These are phyloP conservation scores for Nidularia pulvinata DNA, from an alignment of 768 basidiomycete genomes.

Conservation along the genomic window DNA sequence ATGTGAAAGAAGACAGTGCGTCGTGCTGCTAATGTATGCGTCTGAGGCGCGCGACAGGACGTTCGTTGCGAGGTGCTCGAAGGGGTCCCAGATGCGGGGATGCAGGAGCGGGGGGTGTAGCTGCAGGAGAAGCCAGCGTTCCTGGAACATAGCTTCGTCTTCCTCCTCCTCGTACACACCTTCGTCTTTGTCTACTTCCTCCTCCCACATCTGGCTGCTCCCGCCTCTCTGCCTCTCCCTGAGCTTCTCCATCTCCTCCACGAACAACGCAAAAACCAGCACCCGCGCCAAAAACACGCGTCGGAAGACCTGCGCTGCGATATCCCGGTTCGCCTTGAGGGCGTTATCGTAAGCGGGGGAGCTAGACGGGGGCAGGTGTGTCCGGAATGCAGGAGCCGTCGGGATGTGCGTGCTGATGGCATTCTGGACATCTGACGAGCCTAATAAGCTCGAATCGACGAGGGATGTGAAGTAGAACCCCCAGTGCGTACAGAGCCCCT, in stretches of 20 bases:
- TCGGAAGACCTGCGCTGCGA: constrained; percentile 32
- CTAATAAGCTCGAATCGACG: constrained; percentile 40
- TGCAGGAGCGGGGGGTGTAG: constrained; percentile 33
- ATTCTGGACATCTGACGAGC: constrained; percentile 41
- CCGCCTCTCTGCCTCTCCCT: too few relatives aligned
- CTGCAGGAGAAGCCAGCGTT: constrained; percentile 40
- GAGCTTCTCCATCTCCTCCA: constrained; percentile 22
- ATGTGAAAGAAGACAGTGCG: constrained; percentile 24
- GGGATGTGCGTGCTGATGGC: constrained; percentile 34
- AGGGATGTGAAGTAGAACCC: constrained; percentile 47
- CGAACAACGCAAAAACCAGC: constrained; percentile 35
- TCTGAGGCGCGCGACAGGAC: constrained; percentile 26
- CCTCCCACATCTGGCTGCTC: too few relatives aligned
- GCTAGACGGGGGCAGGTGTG: constrained; percentile 24
- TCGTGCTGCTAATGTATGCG: constrained; percentile 29
- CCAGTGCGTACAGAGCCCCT: constrained; percentile 43
- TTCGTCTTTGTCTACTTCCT: neutral
- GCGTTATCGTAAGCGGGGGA: constrained; percentile 24
- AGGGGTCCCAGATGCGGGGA: constrained; percentile 36
- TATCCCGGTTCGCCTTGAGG: constrained; percentile 31
- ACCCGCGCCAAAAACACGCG: constrained; percentile 39
- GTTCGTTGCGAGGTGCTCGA: constrained; percentile 32
- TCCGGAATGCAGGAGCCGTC: constrained; percentile 26
- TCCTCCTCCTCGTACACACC: constrained; percentile 2
- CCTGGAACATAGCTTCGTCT: constrained; percentile 17